These are phyloP conservation scores for Babesia divergens DNA, from an alignment of 169 alveolate species.

Conservation along the genomic window DNA sequence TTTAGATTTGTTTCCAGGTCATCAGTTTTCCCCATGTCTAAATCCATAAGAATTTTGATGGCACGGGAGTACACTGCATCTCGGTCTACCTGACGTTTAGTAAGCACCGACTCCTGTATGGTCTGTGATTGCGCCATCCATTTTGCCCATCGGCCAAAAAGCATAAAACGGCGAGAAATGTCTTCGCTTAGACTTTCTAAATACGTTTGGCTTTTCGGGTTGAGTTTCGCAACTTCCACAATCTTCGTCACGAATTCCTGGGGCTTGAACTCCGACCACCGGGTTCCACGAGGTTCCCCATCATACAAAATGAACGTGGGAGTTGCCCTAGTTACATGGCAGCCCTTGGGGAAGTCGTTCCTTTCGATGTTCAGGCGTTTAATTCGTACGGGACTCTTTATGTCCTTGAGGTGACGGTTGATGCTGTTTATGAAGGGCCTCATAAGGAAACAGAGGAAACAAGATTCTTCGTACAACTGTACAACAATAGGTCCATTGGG, in stretches of 20 bases:
- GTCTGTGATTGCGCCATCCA: conserved; percentile 41
- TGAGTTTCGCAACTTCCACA: conserved; percentile 26
- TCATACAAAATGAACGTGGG: conserved; percentile 66
- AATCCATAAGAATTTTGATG: conserved; percentile 18
- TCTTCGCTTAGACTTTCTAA: conserved; percentile 33
- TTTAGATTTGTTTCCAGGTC: conserved; percentile 44
- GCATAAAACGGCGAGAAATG: conserved; percentile 22
- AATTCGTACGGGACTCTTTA: conserved; percentile 54
- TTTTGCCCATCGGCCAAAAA: conserved; percentile 45
- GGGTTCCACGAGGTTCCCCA: conserved; percentile 23
- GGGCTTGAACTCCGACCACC: conserved; percentile 63
- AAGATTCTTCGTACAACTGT: conserved; percentile 65
- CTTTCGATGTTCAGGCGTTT: conserved; percentile 66
- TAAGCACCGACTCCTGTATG: conserved; percentile 35
- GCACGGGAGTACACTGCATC: conserved; percentile 33
- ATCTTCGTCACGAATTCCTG: conserved; percentile 47
- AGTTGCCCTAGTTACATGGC: conserved; percentile 68
- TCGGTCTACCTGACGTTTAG: neutral
- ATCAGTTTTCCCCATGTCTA: conserved; percentile 38
- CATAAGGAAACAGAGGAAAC: conserved; percentile 74
- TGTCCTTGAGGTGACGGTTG: conserved; percentile 25
- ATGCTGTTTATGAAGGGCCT: conserved; percentile 71
- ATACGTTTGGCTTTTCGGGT: conserved; percentile 21
- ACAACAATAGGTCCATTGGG: conserved; percentile 35
- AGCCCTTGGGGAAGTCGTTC: conserved; percentile 71